Evolutionary conservation across 2,329 filamentous ascomycete genomes (phyloP).

Genomic region (Sphaerulina musiva): DNA sequence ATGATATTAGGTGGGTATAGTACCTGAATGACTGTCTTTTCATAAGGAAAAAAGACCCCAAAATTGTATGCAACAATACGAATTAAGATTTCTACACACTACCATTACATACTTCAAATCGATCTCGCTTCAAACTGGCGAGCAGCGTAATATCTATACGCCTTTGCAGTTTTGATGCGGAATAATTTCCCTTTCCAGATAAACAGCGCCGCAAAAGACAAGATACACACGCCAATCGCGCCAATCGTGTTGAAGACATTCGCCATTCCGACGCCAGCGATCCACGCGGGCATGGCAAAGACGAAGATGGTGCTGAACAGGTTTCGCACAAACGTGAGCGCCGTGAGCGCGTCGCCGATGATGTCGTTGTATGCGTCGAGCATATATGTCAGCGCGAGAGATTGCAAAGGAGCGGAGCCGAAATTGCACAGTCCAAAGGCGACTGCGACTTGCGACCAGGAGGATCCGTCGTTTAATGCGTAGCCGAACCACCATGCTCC

Average conservation of each 20-base stretch:
- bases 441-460: constrained; percentile 32
- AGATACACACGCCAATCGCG: constrained; percentile 31
- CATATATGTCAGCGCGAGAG: constrained; percentile 37
- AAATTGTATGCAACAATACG: no score
- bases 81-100: background rate
- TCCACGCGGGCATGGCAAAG: constrained; percentile 44
- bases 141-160: constrained; percentile 35
- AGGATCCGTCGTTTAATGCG: constrained; percentile 23
- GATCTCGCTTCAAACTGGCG: constrained; percentile 31
- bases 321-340: constrained; percentile 43
- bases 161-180: constrained; percentile 29
- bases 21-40: no score
- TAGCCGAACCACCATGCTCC: constrained; percentile 38
- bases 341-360: constrained; percentile 44
- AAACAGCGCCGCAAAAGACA: constrained; percentile 28
- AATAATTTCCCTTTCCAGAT: constrained; percentile 35
- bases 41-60: no score
- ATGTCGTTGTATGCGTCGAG: constrained; percentile 41
- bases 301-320: constrained; percentile 40
- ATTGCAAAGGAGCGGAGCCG: constrained; percentile 32
- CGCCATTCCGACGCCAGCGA: constrained; percentile 34
- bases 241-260: constrained; percentile 41
- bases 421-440: constrained; percentile 37
- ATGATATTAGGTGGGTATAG: no score
- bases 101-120: constrained; percentile 9